Evolutionary conservation across 2,329 filamentous ascomycete species (phyloP).

Genomic region (Ceratocystis harringtonii): DNA sequence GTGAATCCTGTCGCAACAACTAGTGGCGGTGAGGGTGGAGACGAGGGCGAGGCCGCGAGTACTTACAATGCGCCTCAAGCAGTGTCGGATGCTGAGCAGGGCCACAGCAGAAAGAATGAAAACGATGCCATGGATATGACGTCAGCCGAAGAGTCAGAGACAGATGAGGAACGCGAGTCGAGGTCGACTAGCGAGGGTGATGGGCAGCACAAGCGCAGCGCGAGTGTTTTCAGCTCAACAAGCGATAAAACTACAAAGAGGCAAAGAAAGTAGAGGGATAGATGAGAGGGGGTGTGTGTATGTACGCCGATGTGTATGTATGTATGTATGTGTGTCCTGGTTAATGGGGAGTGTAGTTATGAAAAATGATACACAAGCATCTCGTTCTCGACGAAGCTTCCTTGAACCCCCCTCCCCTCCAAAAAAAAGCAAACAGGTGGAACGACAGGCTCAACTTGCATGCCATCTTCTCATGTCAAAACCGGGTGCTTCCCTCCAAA

Average conservation of each 20-base stretch:
- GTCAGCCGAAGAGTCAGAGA: constrained; percentile 23
- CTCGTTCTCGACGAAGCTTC: too few relatives aligned
- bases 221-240: constrained; percentile 58
- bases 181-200: constrained; percentile 22
- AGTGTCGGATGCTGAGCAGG: background rate
- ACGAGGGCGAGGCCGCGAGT: background rate
- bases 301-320: background rate
- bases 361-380: background rate
- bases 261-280: constrained; percentile 34
- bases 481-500: too few relatives aligned
- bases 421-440: background rate
- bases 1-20: constrained; percentile 8
- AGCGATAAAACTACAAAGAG: constrained; percentile 50
- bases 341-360: background rate
- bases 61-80: too few relatives aligned
- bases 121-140: constrained; percentile 18
- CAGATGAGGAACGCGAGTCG: constrained; percentile 25
- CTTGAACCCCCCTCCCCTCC: background rate
- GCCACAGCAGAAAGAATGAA: background rate
- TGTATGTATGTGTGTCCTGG: background rate
- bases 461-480: too few relatives aligned
- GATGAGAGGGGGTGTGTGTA: background rate
- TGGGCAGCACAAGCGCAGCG: constrained; percentile 55
- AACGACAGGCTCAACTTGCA: background rate
- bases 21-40: background rate